Evolutionary conservation across 345 rosid genomes (phyloP).

Genomic region (Heritiera fomes): DNA sequence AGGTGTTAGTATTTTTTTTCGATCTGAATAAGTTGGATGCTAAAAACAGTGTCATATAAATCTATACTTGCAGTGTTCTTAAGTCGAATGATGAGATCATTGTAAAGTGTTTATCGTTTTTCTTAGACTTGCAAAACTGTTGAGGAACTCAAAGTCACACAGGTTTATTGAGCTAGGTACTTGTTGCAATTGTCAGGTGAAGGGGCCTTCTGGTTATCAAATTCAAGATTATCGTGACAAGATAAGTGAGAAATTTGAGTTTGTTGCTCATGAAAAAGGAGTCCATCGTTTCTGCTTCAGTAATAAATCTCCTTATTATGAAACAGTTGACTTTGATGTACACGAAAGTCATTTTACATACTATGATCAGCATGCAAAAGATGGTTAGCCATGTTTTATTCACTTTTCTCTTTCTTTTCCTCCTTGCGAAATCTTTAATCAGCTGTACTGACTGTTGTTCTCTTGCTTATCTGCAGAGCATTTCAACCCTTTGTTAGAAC

Average conservation of each 20-base stretch:
- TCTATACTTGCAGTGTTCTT: neutral
- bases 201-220: slow-evolving; percentile 64
- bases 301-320: slow-evolving; percentile 73
- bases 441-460: slow-evolving; percentile 4
- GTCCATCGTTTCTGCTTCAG: slow-evolving; percentile 71
- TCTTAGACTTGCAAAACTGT: neutral
- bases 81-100: neutral
- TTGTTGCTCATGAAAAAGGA: slow-evolving; percentile 59
- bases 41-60: neutral
- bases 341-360: slow-evolving; percentile 63
- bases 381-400: slow-evolving; percentile 42
- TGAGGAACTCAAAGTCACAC: neutral
- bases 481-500: slow-evolving; percentile 59
- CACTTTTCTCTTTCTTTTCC: neutral
- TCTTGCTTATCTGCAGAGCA: slow-evolving; percentile 52
- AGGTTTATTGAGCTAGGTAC: slow-evolving; percentile 4
- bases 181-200: slow-evolving; percentile 45
- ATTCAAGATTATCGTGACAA: slow-evolving; percentile 60
- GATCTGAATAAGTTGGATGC: neutral
- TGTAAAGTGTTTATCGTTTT: neutral
- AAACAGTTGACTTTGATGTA: slow-evolving; percentile 69
- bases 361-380: slow-evolving; percentile 71
- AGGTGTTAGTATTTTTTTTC: neutral
- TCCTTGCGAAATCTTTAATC: neutral
- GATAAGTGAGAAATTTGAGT: slow-evolving; percentile 67